These are phyloP conservation scores for Eucalyptus regnans DNA, from an alignment of 345 rosid species.

Conservation along the genomic window DNA sequence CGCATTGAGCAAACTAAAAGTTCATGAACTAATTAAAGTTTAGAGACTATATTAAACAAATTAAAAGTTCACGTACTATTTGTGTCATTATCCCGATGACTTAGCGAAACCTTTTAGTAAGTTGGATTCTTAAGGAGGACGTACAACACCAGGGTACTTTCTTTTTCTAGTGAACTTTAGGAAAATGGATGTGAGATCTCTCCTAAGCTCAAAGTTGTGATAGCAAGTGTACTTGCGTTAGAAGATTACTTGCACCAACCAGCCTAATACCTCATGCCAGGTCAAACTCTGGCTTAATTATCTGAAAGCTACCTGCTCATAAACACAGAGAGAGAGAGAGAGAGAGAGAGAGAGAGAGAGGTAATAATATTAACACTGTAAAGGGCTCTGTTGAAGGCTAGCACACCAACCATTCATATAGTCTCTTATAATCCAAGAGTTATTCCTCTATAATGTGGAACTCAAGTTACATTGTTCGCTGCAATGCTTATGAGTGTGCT, in stretches of 20 bases:
- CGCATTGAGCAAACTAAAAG: accelerated
- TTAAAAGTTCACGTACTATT: accelerated
- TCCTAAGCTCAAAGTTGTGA: background rate
- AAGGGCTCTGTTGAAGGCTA: background rate
- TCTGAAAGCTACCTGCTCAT: background rate
- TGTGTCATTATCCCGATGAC: accelerated
- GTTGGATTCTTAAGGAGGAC: background rate
- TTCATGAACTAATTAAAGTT: too few relatives aligned
- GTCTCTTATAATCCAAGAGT: background rate
- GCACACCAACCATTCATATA: background rate
- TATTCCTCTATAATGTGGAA: background rate
- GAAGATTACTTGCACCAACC: background rate
- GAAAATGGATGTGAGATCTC: background rate
- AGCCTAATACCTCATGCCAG: background rate
- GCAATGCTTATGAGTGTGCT: background rate
- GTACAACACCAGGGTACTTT: background rate
- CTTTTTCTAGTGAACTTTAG: background rate
- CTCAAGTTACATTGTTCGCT: background rate
- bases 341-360: background rate
- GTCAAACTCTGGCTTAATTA: background rate
- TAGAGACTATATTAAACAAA: accelerated
- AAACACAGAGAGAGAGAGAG: background rate
- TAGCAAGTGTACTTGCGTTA: background rate
- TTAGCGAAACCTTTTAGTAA: background rate
- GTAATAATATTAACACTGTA: background rate